Percentiles rank a stretch among this genome's conserved stretches.
phyloP scores from a whole-genome alignment of 2,329 filamentous ascomycete species.

The Stachybotrys chlorohalonatus region DNA sequence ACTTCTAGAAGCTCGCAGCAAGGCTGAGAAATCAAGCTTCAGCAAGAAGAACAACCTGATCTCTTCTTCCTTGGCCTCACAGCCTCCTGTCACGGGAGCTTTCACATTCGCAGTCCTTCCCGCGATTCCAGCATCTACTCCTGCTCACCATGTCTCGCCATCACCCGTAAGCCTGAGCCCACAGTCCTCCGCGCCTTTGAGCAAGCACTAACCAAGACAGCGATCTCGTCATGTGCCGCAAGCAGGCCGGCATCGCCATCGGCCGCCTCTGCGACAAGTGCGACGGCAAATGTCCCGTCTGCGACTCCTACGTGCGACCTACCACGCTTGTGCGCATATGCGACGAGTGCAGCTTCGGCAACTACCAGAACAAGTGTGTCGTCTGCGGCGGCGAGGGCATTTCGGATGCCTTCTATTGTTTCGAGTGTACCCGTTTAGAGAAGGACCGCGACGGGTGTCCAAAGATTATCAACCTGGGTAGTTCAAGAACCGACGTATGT shows the following conservation, averaged over 20 bases:
- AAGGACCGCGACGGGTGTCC: constrained; percentile 97
- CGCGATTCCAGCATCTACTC: neutral
- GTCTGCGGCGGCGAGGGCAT: constrained; percentile 98
- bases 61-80: neutral
- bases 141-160: constrained; percentile 72
- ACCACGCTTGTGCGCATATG: constrained; percentile 97
- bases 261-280: constrained; percentile 99
- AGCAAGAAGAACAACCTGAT: neutral
- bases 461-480: constrained; percentile 98
- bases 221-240: constrained; percentile 99
- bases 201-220: constrained; percentile 32
- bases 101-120: too few species aligned
- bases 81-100: neutral
- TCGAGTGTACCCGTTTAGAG: constrained; percentile 92
- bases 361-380: constrained; percentile 99
- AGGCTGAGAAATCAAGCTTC: constrained; percentile 34
- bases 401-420: constrained; percentile 97
- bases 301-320: constrained; percentile 96
- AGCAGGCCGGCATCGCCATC: constrained; percentile 95
- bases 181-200: neutral
- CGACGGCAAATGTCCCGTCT: constrained; percentile 98
- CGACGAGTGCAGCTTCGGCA: constrained; percentile 98
- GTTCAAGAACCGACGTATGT: constrained; percentile 83
- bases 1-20: constrained; percentile 19
- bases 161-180: constrained; percentile 60